These are phyloP conservation scores for Candida maris DNA, from an alignment of 805 yeast species.

Conservation along the genomic window DNA sequence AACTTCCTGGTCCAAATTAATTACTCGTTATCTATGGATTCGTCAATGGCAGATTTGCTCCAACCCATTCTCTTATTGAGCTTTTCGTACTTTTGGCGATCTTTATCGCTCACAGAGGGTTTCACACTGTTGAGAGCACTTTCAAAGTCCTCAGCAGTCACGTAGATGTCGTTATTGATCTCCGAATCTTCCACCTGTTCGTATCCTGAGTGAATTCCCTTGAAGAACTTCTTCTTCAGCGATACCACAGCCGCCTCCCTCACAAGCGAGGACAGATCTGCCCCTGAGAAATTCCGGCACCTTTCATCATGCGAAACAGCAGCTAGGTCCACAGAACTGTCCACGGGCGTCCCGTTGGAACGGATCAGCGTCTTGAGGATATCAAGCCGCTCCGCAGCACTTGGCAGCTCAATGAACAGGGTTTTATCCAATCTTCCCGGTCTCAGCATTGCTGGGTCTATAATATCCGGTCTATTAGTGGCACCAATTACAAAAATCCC, in stretches of 20 bases:
- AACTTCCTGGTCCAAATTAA: constrained; percentile 33
- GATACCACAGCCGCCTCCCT: constrained; percentile 94
- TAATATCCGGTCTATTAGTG: constrained; percentile 96
- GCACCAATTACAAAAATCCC: constrained; percentile 97
- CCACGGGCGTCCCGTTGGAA: constrained; percentile 74
- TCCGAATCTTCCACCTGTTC: constrained; percentile 30
- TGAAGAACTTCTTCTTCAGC: constrained; percentile 68
- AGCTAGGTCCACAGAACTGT: constrained; percentile 54
- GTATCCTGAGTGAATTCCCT: constrained; percentile 44
- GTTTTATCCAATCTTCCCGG: constrained; percentile 96
- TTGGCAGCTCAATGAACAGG: constrained; percentile 84
- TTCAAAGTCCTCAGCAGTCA: constrained; percentile 63
- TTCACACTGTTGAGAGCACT: constrained; percentile 70
- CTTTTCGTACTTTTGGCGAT: constrained; percentile 70
- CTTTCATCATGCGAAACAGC: constrained; percentile 69
- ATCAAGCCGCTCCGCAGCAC: constrained; percentile 71
- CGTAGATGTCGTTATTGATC: constrained; percentile 37
- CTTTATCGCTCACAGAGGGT: constrained; percentile 88
- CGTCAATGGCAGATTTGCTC: constrained; percentile 37
- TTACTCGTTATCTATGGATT: constrained; percentile 2
- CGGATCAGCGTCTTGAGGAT: constrained; percentile 73
- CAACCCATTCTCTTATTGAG: constrained; percentile 74
- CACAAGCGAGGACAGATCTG: constrained; percentile 87
- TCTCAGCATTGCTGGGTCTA: constrained; percentile 95
- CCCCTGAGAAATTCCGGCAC: constrained; percentile 91